Evolutionary conservation across 805 yeast genomes (phyloP).

Genomic region (Dipodascopsis uninucleata): DNA sequence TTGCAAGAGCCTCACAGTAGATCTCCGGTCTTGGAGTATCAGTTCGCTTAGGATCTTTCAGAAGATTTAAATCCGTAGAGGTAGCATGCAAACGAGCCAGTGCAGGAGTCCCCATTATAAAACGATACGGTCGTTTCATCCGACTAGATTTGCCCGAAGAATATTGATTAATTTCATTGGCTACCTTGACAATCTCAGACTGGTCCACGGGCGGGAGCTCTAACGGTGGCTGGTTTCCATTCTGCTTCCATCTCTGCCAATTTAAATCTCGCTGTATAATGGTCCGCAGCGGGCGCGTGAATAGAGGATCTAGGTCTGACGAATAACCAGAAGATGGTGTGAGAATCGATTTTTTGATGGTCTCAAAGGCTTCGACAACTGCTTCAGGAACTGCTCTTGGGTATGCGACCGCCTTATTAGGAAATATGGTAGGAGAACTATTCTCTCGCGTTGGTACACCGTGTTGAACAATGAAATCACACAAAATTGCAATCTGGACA

Average conservation of each 20-base stretch:
- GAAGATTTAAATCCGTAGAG: constrained; percentile 40
- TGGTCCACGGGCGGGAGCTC: constrained; percentile 17
- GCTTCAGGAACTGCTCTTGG: constrained; percentile 21
- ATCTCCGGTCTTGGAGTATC: constrained; percentile 31
- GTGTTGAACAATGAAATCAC: constrained; percentile 29
- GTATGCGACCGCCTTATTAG: constrained; percentile 30
- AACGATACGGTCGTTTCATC: constrained; percentile 31
- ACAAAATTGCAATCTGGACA: constrained; percentile 33
- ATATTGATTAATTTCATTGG: constrained; percentile 17
- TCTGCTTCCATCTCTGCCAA: constrained; percentile 38
- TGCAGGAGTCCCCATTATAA: constrained; percentile 35
- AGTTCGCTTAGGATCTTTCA: constrained; percentile 27
- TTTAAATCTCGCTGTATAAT: constrained; percentile 30
- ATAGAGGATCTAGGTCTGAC: constrained; percentile 22
- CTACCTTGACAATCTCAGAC: constrained; percentile 7
- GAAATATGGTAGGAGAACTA: background rate
- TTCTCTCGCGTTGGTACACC: background rate
- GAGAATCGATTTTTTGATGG: constrained; percentile 6
- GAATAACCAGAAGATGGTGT: constrained; percentile 2
- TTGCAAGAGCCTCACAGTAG: constrained; percentile 20
- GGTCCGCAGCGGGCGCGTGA: constrained; percentile 19
- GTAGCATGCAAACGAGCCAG: constrained; percentile 41
- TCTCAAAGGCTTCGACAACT: constrained; percentile 25
- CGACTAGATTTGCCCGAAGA: too few relatives aligned
- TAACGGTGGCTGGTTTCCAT: constrained; percentile 33